Percentiles rank a stretch among this genome's conserved stretches.
Evolutionary conservation across 2,329 filamentous ascomycete species (phyloP).

Genomic region (Aureobasidium mangrovei): DNA sequence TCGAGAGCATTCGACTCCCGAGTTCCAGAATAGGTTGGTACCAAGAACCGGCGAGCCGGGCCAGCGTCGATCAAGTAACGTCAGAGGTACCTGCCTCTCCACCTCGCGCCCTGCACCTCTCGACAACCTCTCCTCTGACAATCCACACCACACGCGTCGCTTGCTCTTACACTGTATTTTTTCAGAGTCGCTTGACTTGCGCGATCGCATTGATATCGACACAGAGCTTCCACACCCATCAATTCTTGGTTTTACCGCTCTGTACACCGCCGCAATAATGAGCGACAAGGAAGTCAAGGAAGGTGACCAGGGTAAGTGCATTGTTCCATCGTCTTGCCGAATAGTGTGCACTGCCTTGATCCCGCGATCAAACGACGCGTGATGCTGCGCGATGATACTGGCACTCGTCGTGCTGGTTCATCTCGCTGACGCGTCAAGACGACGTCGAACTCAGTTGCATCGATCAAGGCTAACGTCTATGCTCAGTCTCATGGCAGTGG

Average conservation of each 20-base stretch:
- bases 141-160: background rate
- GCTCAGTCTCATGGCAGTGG: slow-evolving; percentile 56
- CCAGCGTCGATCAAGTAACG: slow-evolving; percentile 6
- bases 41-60: slow-evolving; percentile 8
- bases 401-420: slow-evolving; percentile 11
- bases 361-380: background rate
- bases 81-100: slow-evolving; percentile 7
- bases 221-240: background rate
- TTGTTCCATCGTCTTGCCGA: background rate
- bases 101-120: slow-evolving; percentile 1
- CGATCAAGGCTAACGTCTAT: background rate
- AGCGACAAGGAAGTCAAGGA: slow-evolving; percentile 40
- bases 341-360: background rate
- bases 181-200: background rate
- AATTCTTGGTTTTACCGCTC: background rate
- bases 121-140: background rate
- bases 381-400: background rate
- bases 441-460: background rate
- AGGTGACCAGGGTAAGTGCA: slow-evolving; percentile 41
- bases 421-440: background rate
- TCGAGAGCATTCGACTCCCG: no score
- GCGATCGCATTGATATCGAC: slow-evolving; percentile 10
- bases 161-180: background rate
- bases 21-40: background rate
- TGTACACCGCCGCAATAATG: slow-evolving; percentile 27